These are phyloP conservation scores for Chytriomyces confervae DNA, from an alignment of 192 early-diverging fungal genomes.

Conservation along the genomic window DNA sequence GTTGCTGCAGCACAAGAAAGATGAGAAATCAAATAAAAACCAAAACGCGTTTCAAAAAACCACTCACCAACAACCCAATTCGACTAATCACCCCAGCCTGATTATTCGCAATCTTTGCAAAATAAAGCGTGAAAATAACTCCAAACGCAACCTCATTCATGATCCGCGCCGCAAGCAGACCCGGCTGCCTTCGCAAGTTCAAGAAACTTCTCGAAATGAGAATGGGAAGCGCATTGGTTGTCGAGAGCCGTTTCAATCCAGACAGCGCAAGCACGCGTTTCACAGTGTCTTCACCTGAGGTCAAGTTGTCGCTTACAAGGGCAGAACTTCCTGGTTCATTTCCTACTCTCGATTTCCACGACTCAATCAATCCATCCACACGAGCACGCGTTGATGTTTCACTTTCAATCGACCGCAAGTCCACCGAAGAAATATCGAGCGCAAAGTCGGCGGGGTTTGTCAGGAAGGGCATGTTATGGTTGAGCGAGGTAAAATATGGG, in stretches of 20 bases:
- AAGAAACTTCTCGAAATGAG: constrained; percentile 40
- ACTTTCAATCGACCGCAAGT: constrained; percentile 38
- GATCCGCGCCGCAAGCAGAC: constrained; percentile 42
- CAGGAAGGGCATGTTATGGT: constrained; percentile 35
- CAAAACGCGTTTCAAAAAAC: neutral
- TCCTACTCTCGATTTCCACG: constrained; percentile 12
- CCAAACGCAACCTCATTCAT: constrained; percentile 49
- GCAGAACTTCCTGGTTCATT: neutral
- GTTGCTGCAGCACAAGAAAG: too few relatives aligned
- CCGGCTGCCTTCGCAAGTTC: constrained; percentile 44
- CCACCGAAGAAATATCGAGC: constrained; percentile 52
- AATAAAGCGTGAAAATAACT: constrained; percentile 49
- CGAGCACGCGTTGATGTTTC: constrained; percentile 33
- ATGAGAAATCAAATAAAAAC: neutral
- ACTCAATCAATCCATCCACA: constrained; percentile 34
- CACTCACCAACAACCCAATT: constrained; percentile 45
- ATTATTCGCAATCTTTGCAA: constrained; percentile 31
- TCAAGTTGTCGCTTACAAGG: neutral
- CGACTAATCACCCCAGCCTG: constrained; percentile 45
- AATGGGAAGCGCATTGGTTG: constrained; percentile 33
- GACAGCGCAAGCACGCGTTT: constrained; percentile 7
- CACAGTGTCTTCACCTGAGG: constrained; percentile 14
- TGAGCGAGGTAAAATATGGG: constrained; percentile 42
- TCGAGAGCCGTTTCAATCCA: constrained; percentile 19
- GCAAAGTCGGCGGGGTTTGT: constrained; percentile 57